These are phyloP conservation scores for Suillus subluteus DNA, from an alignment of 768 basidiomycete species.

Conservation along the genomic window DNA sequence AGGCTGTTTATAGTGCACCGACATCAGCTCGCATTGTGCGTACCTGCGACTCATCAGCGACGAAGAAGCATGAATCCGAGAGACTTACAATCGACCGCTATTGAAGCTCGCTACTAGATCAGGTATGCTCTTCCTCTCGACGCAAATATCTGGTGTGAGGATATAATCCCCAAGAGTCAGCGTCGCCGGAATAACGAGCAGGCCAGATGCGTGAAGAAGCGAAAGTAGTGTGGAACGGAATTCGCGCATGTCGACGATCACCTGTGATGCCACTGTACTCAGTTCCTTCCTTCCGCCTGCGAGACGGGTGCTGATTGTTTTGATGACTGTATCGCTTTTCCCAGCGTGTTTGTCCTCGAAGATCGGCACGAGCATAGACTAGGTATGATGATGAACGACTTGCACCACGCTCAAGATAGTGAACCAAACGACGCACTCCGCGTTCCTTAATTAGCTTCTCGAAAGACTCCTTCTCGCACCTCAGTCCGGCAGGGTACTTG, in stretches of 20 bases:
- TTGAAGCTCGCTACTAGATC: slow-evolving; percentile 94
- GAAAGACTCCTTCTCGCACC: slow-evolving; percentile 93
- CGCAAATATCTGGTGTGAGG: slow-evolving; percentile 91
- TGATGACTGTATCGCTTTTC: slow-evolving; percentile 61
- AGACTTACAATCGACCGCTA: slow-evolving; percentile 85
- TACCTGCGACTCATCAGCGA: slow-evolving; percentile 55
- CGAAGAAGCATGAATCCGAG: neutral
- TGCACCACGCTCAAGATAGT: neutral
- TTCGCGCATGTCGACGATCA: slow-evolving; percentile 96
- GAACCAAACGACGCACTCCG: slow-evolving; percentile 59
- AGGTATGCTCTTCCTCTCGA: slow-evolving; percentile 93
- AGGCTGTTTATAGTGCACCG: slow-evolving; percentile 92
- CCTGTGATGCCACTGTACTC: slow-evolving; percentile 72
- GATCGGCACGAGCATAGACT: slow-evolving; percentile 92
- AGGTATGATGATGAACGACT: neutral
- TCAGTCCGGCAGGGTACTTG: slow-evolving; percentile 86
- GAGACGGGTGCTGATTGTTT: slow-evolving; percentile 81
- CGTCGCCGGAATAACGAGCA: slow-evolving; percentile 88
- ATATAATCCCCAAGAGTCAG: slow-evolving; percentile 97
- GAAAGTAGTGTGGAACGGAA: slow-evolving; percentile 93
- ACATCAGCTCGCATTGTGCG: slow-evolving; percentile 97
- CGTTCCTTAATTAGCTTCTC: slow-evolving; percentile 91
- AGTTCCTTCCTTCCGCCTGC: slow-evolving; percentile 83
- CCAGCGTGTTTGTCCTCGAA: slow-evolving; percentile 58
- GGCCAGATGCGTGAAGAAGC: slow-evolving; percentile 78